Evolutionary conservation across 176 grass and related monocot genomes (phyloP), one percentile per base, ranked within the genome.

Genomic region (Phragmites australis): DNA sequence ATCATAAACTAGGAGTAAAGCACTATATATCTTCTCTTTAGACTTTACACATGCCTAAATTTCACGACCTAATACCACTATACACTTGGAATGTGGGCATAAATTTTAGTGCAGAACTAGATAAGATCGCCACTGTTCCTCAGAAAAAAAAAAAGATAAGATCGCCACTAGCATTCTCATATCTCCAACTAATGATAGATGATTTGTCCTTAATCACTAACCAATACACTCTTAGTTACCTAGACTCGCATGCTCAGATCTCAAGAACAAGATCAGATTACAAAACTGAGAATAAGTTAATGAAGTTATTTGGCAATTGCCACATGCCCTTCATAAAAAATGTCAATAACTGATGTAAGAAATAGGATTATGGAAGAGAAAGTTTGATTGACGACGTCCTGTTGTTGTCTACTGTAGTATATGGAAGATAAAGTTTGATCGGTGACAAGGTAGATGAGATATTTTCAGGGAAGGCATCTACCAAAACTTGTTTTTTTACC

Each of bases 401-500:
- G 2, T 29, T 48, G 23, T 70, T 29, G 23, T 47, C 16, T 37
- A 37, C 7, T 64, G 9, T 64, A 64, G 13, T 47, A 27, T 11
- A 19, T 4, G 14, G 45, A 50, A 70, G 26, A 13, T 6, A 31
- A 19, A 48, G 58, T 15, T 15, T 76, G 72, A 84, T 58, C 59
- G 82, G 72, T 69, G 51, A 45, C 26, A 76, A 68, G 68, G 61
- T 18, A 68, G 72, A 68, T 59, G 71, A 67, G 81, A 84, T 77
- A 84, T 76, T 84, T 76, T 76, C 26, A 37, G 61, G 47, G 61
- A 22, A 57, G 50, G 72, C 39, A 47, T 66, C 77, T 42, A 53
- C n/a, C 2, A 51, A 68, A 48, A 6, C 15, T 55, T 53, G 2
- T 44, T 78, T 29, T 29, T 60, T 47, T 29, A 29, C 66, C 6